Evolutionary conservation across 2,329 filamentous ascomycete species (phyloP).

Genomic region (Calonectria naviculata): DNA sequence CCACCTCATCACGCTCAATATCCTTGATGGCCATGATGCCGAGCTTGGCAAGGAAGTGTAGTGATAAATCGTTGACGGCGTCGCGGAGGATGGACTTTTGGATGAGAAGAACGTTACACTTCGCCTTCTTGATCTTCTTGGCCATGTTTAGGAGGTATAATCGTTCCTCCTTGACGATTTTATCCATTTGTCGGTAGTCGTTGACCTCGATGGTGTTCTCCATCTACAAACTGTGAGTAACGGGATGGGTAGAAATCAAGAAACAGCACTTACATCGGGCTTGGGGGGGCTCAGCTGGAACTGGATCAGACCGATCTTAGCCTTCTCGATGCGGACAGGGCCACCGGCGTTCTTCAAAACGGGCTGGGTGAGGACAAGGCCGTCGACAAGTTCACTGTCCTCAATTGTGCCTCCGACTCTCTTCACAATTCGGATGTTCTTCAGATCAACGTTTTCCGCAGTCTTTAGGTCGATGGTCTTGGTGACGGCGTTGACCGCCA

Average conservation of each 20-base stretch:
- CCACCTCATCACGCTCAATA: constrained; percentile 97
- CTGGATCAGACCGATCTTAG: constrained; percentile 94
- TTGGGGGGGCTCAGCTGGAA: constrained; percentile 99
- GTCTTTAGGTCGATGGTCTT: constrained; percentile 97
- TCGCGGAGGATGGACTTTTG: constrained; percentile 99
- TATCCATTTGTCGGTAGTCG: constrained; percentile 99
- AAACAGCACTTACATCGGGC: constrained; percentile 78
- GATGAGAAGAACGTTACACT: constrained; percentile 98
- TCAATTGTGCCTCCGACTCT: constrained; percentile 98
- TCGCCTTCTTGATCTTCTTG: constrained; percentile 99
- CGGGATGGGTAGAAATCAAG: neutral
- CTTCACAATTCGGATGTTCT: constrained; percentile 97
- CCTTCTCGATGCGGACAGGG: constrained; percentile 95
- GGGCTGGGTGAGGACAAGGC: constrained; percentile 89
- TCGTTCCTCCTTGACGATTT: constrained; percentile 99
- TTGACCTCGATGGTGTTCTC: constrained; percentile 99
- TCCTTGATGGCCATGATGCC: constrained; percentile 97
- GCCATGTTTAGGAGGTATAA: constrained; percentile 98
- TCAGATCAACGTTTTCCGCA: constrained; percentile 95
- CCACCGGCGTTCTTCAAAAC: constrained; percentile 95
- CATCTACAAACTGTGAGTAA: constrained; percentile 70
- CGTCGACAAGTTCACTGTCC: constrained; percentile 97
- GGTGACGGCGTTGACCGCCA: constrained; percentile 96
- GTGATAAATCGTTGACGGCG: constrained; percentile 95
- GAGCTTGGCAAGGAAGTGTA: constrained; percentile 97